Base-by-base conservation (phyloP, 1,284 basidiomycete species). In the Rhodotorula sp. region DNA sequence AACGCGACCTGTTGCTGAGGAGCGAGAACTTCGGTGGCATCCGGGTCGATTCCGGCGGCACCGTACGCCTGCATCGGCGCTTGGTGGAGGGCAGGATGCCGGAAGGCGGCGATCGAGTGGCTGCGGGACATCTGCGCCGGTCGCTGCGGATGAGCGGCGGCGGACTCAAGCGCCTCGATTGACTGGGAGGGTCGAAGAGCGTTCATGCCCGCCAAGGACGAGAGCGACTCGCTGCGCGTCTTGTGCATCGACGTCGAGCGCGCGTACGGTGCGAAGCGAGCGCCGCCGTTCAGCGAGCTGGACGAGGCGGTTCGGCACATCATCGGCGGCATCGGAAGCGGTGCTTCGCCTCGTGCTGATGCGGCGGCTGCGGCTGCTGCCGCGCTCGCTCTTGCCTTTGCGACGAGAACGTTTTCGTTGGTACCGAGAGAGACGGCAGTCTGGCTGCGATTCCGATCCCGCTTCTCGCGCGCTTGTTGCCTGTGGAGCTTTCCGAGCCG, bases 211-310 rank as follows among this genome's bases (percentile, higher is more conserved):
- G 47, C 34, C 29, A 57, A 30, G 24, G 68, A 70, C 19, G 73
- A 73, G 52, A 71, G 49, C 9, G 71, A 74, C 49, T 74, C 71
- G 68, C 73, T 73, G 2, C 73, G 68, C 30, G 59, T 61, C 60
- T 73, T 70, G 51, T 36, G 47, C 66, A 60, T 64, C 7, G 63
- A 49, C 13, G 52, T n/a, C 8, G 72, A 60, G 27, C 73, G 71
- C 3, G 53, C 59, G 36, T 74, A 74, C 0, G 73, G 73, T 0
- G 71, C 53, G 67, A 51, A 74, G 27, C 73, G 68, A 0, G 59
- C 44, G n/a, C 54, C 58, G 13, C 62, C 24, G 22, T 27, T 66
- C n/a, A 74, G 66, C 32, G 73, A 74, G 20, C 60, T 53, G 29
- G 55, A 66, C 9, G 73, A 74, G 22, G 61, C 54, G 1, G 68